Evolutionary conservation across 75 land plant genomes (phyloP), one percentile per base, ranked within the genome.

Genomic region (Pseudotsuga menziesii): DNA sequence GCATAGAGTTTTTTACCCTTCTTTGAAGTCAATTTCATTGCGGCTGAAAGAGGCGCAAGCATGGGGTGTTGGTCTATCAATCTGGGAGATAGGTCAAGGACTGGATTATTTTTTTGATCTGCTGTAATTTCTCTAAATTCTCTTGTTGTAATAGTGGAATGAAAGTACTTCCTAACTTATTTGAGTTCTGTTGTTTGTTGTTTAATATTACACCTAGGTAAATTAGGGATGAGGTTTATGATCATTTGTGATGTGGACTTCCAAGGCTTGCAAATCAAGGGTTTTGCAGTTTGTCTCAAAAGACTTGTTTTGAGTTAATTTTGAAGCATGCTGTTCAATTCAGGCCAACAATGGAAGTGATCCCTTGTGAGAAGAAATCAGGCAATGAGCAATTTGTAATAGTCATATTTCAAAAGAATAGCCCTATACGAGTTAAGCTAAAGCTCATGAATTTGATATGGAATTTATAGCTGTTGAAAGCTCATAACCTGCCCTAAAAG

Each of bases 41-140:
- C 81, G 98, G 64, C 83, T 96, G 9, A 85, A 88, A 23, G 97
- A 85, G 83, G 93, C 95, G 66, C 85, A 61, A 20, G 63, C 75
- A 35, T 90, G 88, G 91, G 91, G 93, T 25, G 77, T 80, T 79
- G 92, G 98, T 26, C 80, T 96, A 57, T 91, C 98, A 41, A 94
- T 96, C 22, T 96, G 98, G 98, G 98, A 96, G 75, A 90, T 96
- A 75, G 98, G 98, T 11, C 98, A 96, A 80, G 98, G 98, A 13
- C 75, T 96, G 71, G 97, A 96, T 73, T 91, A 94, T 73, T 96
- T 94, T 72, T 94, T 94, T 63, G 97, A 95, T 83, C 82, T 90
- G 22, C 85, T 89, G 35, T 89, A 70, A 77, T 59, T 48, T 67
- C 75, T 41, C 13, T 3, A 69, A 69, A 20, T 41, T 41, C 0